Conservation (phyloP, 805 yeast genomes). For the Crinitomyces ghanaensis region DNA sequence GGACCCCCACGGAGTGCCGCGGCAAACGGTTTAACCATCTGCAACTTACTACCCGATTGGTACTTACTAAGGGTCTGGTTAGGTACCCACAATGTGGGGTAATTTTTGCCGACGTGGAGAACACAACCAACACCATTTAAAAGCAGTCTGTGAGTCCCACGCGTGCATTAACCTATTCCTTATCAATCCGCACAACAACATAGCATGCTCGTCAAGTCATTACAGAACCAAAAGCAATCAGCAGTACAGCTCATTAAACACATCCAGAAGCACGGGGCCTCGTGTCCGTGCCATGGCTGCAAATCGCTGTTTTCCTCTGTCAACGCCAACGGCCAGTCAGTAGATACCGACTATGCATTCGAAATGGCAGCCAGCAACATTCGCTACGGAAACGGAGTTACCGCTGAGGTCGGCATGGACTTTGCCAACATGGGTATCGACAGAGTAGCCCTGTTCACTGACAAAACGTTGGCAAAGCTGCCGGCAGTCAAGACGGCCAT, state of each 20-base stretch:
- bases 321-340: constrained; percentile 7
- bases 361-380: constrained; percentile 31
- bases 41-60: too few species aligned
- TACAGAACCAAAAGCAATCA: constrained; percentile 5
- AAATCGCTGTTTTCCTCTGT: constrained; percentile 11
- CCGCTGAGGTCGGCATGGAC: constrained; percentile 29
- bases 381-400: constrained; percentile 30
- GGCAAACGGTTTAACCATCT: too few species aligned
- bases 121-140: too few species aligned
- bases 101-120: too few species aligned
- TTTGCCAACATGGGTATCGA: constrained; percentile 24
- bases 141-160: too few species aligned
- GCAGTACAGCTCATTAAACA: constrained; percentile 8
- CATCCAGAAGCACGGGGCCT: constrained; percentile 18
- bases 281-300: constrained; percentile 26
- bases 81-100: too few species aligned
- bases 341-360: constrained; percentile 27
- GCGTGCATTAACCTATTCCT: too few species aligned
- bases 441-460: constrained; percentile 30
- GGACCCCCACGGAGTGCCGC: too few species aligned
- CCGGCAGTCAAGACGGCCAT: constrained; percentile 24
- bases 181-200: too few species aligned
- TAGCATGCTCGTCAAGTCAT: constrained; percentile 6
- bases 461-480: constrained; percentile 20
- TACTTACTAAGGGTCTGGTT: too few species aligned